phyloP scores from a whole-genome alignment of 73 alveolate genomes.

The Paramecium octaurelia region DNA sequence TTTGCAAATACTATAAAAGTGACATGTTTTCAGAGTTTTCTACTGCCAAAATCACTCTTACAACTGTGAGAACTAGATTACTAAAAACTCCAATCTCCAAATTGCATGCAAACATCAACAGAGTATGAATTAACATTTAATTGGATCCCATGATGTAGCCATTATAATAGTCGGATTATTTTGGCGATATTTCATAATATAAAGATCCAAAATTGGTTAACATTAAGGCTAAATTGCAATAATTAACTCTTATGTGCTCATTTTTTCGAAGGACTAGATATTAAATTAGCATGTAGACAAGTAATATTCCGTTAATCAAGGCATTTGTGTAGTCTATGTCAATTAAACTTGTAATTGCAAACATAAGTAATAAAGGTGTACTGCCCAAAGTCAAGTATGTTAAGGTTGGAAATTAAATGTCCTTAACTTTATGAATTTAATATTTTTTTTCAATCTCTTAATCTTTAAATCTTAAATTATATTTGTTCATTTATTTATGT shows the following conservation, averaged over 20 bases:
- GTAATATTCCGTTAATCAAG: neutral
- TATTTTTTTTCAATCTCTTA: neutral
- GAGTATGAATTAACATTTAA: neutral
- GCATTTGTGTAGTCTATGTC: neutral
- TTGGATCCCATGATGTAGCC: neutral
- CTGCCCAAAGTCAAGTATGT: neutral
- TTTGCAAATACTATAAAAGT: neutral
- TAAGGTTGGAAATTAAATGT: neutral
- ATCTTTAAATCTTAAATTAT: neutral
- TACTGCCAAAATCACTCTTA: neutral
- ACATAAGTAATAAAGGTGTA: neutral
- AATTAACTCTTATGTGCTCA: neutral
- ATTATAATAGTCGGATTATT: neutral
- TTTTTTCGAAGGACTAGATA: neutral
- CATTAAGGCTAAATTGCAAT: neutral
- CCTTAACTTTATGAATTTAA: neutral
- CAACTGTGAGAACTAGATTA: neutral
- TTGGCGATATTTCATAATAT: neutral
- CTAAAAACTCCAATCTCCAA: neutral
- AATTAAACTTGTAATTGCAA: neutral
- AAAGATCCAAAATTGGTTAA: neutral
- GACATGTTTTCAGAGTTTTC: neutral
- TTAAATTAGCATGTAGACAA: neutral
- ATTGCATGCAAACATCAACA: neutral
- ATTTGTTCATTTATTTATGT: neutral